Evolutionary conservation across 805 yeast genomes (phyloP), one percentile per base, ranked within the genome.

Genomic region (Nakazawaea ernobii): DNA sequence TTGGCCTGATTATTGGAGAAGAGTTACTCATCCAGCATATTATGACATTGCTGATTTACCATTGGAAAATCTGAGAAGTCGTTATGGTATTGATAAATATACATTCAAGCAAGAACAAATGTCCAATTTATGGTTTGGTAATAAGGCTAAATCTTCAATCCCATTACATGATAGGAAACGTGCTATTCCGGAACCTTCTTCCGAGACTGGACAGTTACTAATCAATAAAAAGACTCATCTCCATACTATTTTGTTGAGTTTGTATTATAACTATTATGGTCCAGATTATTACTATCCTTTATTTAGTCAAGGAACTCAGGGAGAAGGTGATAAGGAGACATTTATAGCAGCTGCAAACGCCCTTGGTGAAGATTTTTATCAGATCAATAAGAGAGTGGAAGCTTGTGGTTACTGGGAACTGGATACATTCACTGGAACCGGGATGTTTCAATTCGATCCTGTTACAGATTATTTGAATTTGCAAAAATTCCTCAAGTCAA

Each of bases 241-340:
- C 8, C 73, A 71, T 50, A 75, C 81, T 8, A 63, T 82, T 29
- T 63, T 80, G 41, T 61, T 82, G 24, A 76, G 86, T 0, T 58
- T 80, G 32, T 82, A 79, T 56, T 82, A 81, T 57, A 82, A 82
- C 55, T 59, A 75, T 36, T 78, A 75, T 55, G 86, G 86, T 0
- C 84, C 83, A 2, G 69, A 70, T n/a, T 69, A 75, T 47, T 80
- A 74, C 53, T 79, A 80, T 52, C 77, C 77, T 26, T 61, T 80
- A n/a, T 67, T 80, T 46, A 73, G 82, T 0, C 77, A 78, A 59
- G 84, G 79, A 32, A 72, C 71, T 35, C 77, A 76, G 4, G 94
- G 94, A n/a, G 88, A 83, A 65, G 94, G 92, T 43, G 92, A 86
- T 59, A 86, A 85, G 57, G 92, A 85, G 54, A 84, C 92, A 0